Conservation (phyloP, 2,329 filamentous ascomycete species). For the Cordyceps pruinosa region DNA sequence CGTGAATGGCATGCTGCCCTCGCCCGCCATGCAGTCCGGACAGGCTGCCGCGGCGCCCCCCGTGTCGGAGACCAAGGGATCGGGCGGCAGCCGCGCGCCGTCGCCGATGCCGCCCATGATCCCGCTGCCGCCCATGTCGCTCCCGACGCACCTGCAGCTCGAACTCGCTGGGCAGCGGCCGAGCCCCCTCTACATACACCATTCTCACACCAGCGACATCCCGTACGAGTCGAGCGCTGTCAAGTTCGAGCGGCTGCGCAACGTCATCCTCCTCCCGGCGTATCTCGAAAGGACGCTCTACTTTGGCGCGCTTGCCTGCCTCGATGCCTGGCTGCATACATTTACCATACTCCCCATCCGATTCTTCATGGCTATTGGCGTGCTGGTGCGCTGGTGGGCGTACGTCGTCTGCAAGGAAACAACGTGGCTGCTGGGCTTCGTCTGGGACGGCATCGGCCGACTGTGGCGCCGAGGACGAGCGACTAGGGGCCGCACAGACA, state of each 20-base stretch:
- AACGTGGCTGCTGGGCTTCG: slow-evolving; percentile 64
- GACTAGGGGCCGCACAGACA: slow-evolving; percentile 29
- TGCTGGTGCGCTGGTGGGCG: slow-evolving; percentile 73
- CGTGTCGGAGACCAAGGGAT: slow-evolving; percentile 13
- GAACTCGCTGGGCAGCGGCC: slow-evolving; percentile 56
- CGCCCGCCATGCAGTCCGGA: slow-evolving; percentile 20
- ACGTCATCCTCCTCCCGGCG: slow-evolving; percentile 75
- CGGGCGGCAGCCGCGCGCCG: slow-evolving; percentile 27
- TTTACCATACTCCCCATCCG: slow-evolving; percentile 91
- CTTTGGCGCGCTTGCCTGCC: slow-evolving; percentile 84
- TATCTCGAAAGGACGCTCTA: slow-evolving; percentile 77
- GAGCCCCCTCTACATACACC: slow-evolving; percentile 59
- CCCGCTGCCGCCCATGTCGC: slow-evolving; percentile 59
- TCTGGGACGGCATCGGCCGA: slow-evolving; percentile 72
- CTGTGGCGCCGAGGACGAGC: slow-evolving; percentile 61
- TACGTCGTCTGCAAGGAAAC: slow-evolving; percentile 65
- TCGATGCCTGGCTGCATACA: slow-evolving; percentile 94
- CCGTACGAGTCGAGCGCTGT: slow-evolving; percentile 89
- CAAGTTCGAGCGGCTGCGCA: slow-evolving; percentile 85
- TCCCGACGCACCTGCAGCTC: slow-evolving; percentile 58
- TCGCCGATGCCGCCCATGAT: slow-evolving; percentile 49
- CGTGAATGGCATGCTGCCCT: slow-evolving; percentile 10
- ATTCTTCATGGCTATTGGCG: slow-evolving; percentile 71
- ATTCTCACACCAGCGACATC: slow-evolving; percentile 46
- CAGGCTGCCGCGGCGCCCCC: slow-evolving; percentile 20